These are phyloP conservation scores for Dioscorea cayenensis DNA, from an alignment of 116 monocot species.

Conservation along the genomic window DNA sequence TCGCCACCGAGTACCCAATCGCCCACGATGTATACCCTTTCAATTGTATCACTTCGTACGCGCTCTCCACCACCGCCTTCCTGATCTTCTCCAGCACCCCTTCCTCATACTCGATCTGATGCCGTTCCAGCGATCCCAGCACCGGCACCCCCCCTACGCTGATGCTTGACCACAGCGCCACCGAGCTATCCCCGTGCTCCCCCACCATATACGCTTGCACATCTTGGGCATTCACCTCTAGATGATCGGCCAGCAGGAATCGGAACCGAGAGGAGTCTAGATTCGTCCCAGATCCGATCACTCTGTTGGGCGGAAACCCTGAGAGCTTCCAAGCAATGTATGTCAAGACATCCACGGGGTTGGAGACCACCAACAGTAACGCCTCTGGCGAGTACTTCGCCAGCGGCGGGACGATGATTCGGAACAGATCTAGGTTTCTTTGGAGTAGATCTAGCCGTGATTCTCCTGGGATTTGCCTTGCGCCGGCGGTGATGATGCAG, in stretches of 20 bases:
- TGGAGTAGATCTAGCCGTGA: constrained; percentile 56
- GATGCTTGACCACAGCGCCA: constrained; percentile 93
- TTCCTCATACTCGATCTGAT: constrained; percentile 31
- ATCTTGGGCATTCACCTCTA: constrained; percentile 91
- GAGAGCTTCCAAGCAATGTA: constrained; percentile 92
- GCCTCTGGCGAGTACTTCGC: constrained; percentile 53
- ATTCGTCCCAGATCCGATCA: constrained; percentile 91
- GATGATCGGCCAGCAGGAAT: constrained; percentile 80
- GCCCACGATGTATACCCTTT: constrained; percentile 99
- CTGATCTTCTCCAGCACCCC: constrained; percentile 68
- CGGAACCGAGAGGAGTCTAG: constrained; percentile 85
- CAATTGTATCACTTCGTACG: constrained; percentile 86
- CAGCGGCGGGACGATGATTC: constrained; percentile 53
- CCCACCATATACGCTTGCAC: constrained; percentile 92
- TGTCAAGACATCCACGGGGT: constrained; percentile 86
- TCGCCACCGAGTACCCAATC: constrained; percentile 87
- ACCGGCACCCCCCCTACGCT: constrained; percentile 76
- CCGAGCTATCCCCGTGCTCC: constrained; percentile 96
- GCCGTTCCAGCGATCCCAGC: constrained; percentile 34
- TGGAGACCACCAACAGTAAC: constrained; percentile 77
- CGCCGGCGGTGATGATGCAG: constrained; percentile 58
- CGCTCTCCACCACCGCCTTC: constrained; percentile 62
- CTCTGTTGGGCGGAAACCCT: constrained; percentile 75
- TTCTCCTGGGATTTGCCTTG: constrained; percentile 61
- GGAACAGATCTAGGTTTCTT: constrained; percentile 57